A percentile compares a stretch with the other conserved stretches of the same genome.
Evolutionary conservation across 345 rosid genomes (phyloP).

Genomic region (Salix arbutifolia): DNA sequence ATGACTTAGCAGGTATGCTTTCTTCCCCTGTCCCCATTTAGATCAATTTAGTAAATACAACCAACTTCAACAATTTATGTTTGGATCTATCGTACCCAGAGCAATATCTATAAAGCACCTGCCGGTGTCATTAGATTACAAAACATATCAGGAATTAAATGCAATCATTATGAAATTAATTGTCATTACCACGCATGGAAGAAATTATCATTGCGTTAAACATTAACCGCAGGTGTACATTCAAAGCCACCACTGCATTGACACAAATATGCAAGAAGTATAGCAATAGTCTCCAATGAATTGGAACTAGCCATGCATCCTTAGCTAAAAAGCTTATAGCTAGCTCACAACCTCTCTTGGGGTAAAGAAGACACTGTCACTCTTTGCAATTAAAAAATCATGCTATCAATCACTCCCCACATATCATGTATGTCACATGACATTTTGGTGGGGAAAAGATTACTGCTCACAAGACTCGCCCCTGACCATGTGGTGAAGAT

Average conservation of each 20-base stretch:
- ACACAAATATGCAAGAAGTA: not conserved
- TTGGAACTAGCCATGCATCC: not conserved
- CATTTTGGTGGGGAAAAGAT: not conserved
- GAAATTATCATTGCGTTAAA: not conserved
- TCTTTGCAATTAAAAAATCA: not conserved
- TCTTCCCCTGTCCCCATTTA: constrained; percentile 81
- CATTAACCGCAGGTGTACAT: not conserved
- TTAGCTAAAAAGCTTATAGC: not conserved
- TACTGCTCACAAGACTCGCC: not conserved
- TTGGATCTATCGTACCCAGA: not conserved
- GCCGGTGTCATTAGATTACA: constrained; percentile 13
- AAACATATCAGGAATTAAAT: constrained; percentile 10
- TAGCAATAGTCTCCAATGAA: not conserved
- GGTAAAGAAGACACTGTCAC: not conserved
- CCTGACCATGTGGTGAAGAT: too few relatives aligned
- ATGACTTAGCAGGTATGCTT: constrained; percentile 56
- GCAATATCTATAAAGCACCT: constrained; percentile 22
- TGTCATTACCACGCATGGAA: not conserved
- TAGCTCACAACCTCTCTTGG: not conserved
- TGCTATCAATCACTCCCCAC: not conserved
- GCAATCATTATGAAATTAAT: not conserved
- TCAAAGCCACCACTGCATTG: not conserved
- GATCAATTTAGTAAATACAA: constrained; percentile 6
- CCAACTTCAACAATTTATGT: constrained; percentile 15
- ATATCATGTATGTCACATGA: not conserved